Evolutionary conservation across 495 filamentous ascomycete species (phyloP).

Genomic region (Xylona heveae): DNA sequence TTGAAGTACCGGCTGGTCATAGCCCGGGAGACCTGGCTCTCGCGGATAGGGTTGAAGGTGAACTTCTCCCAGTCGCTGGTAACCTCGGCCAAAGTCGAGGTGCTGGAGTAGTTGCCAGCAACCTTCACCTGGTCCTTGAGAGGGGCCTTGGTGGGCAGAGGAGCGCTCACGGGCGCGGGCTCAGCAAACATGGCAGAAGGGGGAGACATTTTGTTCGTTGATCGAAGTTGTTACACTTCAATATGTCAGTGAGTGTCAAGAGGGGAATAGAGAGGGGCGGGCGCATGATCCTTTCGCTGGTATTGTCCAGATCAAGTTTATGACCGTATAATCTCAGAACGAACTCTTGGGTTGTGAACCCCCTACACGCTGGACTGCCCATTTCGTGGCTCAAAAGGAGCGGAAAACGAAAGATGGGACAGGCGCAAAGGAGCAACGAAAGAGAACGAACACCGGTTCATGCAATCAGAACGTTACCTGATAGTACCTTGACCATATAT

Average conservation of each 20-base stretch:
- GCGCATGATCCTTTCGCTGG: conserved; percentile 96
- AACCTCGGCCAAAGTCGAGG: conserved; percentile 37
- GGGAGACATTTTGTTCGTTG: conserved; percentile 45
- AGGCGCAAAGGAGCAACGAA: conserved; percentile 9
- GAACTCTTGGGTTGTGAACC: conserved; percentile 16
- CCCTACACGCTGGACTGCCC: conserved; percentile 8
- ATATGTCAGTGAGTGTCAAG: conserved; percentile 18
- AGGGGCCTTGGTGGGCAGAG: conserved; percentile 7
- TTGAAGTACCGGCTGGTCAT: conserved; percentile 85
- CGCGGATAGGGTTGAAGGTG: conserved; percentile 66
- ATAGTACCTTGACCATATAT: conserved; percentile 35
- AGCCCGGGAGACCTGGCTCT: conserved; percentile 74
- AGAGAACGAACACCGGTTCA: conserved; percentile 46
- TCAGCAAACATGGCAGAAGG: conserved; percentile 35
- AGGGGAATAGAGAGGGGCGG: conserved; percentile 21
- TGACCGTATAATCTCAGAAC: conserved; percentile 90
- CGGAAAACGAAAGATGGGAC: conserved; percentile 11
- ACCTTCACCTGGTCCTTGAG: conserved; percentile 8
- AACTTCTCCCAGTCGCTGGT: conserved; percentile 55
- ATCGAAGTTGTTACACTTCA: too few relatives aligned
- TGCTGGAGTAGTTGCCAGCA: conserved; percentile 18
- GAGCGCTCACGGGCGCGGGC: conserved; percentile 14
- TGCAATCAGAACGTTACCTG: conserved; percentile 34
- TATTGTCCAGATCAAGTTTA: conserved; percentile 98
- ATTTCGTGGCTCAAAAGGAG: conserved; percentile 7